A percentile compares a stretch with the other conserved stretches of the same genome.
Evolutionary conservation across 441 rosid species (phyloP).

Genomic region (Erodium trifolium): DNA sequence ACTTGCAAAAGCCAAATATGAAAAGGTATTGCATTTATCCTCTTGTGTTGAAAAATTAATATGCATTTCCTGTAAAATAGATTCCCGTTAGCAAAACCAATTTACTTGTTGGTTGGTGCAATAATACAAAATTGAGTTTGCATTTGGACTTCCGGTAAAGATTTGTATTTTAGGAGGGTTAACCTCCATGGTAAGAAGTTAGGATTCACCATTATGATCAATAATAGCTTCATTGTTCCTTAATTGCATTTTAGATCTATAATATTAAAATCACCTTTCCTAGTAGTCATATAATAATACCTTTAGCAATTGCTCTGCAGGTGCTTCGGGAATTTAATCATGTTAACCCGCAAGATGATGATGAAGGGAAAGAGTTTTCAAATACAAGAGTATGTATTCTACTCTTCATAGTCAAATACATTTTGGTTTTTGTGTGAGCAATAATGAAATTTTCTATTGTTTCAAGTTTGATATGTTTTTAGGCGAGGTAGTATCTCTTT

Average conservation of each 20-base stretch:
- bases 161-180: too few relatives aligned
- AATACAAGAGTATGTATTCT: slow-evolving; percentile 48
- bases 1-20: slow-evolving; percentile 91
- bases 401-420: background rate
- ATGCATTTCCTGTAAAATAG: background rate
- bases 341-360: slow-evolving; percentile 93
- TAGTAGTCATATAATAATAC: slow-evolving; percentile 3
- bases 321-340: slow-evolving; percentile 97
- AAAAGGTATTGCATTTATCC: slow-evolving; percentile 48
- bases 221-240: background rate
- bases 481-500: background rate
- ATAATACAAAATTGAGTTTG: background rate
- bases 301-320: slow-evolving; percentile 28
- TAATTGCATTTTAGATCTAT: background rate
- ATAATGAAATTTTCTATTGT: background rate
- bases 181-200: too few relatives aligned
- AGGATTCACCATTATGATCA: too few relatives aligned
- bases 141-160: too few relatives aligned
- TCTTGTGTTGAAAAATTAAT: background rate
- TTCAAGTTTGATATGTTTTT: background rate
- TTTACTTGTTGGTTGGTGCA: background rate
- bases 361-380: slow-evolving; percentile 79
- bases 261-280: background rate
- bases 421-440: background rate
- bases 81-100: background rate